phyloP scores from a whole-genome alignment of 1,139 yeast genomes.

The Candida sp. region DNA sequence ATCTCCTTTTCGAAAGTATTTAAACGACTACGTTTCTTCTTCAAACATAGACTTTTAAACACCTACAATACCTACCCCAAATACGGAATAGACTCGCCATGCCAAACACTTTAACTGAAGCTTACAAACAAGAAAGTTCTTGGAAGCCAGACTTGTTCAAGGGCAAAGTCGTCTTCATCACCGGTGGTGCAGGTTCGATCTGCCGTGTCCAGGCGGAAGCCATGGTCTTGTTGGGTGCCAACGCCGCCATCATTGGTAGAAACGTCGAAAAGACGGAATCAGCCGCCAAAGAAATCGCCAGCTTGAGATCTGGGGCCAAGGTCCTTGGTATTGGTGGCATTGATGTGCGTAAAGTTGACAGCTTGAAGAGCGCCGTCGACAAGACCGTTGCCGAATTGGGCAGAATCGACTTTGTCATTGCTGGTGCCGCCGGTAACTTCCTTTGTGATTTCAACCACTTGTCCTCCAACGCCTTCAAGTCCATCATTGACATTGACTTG shows the following conservation, averaged over 20 bases:
- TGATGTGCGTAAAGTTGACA: conserved; percentile 77
- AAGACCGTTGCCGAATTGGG: conserved; percentile 71
- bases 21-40: too few relatives aligned
- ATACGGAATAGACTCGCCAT: conserved; percentile 3
- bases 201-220: conserved; percentile 94
- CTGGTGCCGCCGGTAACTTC: conserved; percentile 98
- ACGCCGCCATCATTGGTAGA: conserved; percentile 91
- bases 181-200: conserved; percentile 97
- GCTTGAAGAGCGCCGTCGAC: conserved; percentile 65
- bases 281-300: conserved; percentile 70
- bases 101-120: conserved; percentile 27
- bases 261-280: conserved; percentile 64
- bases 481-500: conserved; percentile 86
- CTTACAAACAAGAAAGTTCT: conserved; percentile 27
- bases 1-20: too few relatives aligned
- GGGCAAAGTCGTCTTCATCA: conserved; percentile 88
- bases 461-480: conserved; percentile 86
- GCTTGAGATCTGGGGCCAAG: conserved; percentile 63
- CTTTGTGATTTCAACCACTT: conserved; percentile 78
- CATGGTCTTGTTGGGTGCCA: conserved; percentile 80
- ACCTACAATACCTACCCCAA: not conserved
- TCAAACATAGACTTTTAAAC: conserved; percentile 6
- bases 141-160: conserved; percentile 72
- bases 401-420: conserved; percentile 81
- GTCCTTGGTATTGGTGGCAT: conserved; percentile 75